phyloP scores from a whole-genome alignment of 176 grass and related monocot species.

The Oropetium thomaeum region DNA sequence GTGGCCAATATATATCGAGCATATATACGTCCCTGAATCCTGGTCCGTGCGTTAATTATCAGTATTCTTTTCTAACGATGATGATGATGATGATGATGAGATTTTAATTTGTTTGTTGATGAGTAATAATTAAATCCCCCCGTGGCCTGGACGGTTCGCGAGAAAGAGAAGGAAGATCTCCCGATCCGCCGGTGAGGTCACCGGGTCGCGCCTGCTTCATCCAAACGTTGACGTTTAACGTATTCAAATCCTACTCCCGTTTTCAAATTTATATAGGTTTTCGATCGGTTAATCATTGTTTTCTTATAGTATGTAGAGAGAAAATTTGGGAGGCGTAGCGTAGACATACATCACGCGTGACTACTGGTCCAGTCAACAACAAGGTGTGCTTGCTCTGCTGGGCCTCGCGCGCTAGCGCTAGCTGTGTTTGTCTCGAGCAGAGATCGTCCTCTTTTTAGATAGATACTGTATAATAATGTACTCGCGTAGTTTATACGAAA shows the following conservation, averaged over 20 bases:
- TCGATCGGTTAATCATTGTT: background rate
- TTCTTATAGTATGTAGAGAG: too few species aligned
- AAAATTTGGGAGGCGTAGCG: too few species aligned
- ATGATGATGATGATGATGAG: too few species aligned
- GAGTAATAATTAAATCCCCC: too few species aligned
- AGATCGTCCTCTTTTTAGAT: background rate
- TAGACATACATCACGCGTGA: too few species aligned
- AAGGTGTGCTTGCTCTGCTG: too few species aligned
- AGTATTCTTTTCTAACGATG: too few species aligned
- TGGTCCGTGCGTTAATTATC: background rate
- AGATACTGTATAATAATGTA: constrained; percentile 25
- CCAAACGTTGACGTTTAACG: constrained; percentile 45
- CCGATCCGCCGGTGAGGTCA: constrained; percentile 25
- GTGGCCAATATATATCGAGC: background rate
- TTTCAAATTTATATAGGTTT: constrained; percentile 2
- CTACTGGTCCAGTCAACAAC: background rate
- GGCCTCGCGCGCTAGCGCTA: too few species aligned
- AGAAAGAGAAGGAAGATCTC: too few species aligned
- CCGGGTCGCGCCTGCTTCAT: constrained; percentile 51
- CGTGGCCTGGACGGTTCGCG: constrained; percentile 17
- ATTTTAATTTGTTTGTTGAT: too few species aligned
- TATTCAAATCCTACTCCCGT: background rate
- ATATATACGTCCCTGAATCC: background rate
- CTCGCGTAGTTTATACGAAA: background rate
- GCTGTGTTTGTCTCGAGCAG: background rate